phyloP scores from a whole-genome alignment of 768 basidiomycete species.

The Agaricus blazei region DNA sequence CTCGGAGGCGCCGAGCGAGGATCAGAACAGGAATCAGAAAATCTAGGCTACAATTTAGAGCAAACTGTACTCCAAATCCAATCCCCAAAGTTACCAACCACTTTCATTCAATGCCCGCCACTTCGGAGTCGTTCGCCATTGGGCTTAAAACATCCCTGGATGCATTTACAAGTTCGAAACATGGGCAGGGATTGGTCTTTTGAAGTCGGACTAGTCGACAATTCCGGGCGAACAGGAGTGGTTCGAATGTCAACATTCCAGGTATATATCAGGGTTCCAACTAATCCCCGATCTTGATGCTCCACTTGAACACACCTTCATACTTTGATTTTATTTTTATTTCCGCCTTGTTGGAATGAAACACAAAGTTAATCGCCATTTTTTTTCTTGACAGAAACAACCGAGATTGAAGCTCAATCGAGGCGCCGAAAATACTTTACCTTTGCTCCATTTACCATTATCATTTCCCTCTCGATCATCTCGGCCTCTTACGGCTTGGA shows the following conservation, averaged over 20 bases:
- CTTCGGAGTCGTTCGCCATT: slow-evolving; percentile 21
- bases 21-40: slow-evolving; percentile 17
- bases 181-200: slow-evolving; percentile 67
- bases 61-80: slow-evolving; percentile 79
- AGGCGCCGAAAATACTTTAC: slow-evolving; percentile 24
- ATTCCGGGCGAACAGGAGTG: slow-evolving; percentile 49
- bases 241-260: slow-evolving; percentile 77
- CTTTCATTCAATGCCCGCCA: slow-evolving; percentile 62
- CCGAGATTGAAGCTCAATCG: slow-evolving; percentile 40
- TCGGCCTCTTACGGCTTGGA: slow-evolving; percentile 64
- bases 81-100: slow-evolving; percentile 64
- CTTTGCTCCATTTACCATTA: slow-evolving; percentile 68
- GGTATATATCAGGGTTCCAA: slow-evolving; percentile 35
- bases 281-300: neutral
- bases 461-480: slow-evolving; percentile 53
- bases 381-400: slow-evolving; percentile 37
- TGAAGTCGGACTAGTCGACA: slow-evolving; percentile 72
- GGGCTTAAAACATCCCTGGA: slow-evolving; percentile 65
- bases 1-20: slow-evolving; percentile 16
- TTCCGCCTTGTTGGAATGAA: no score
- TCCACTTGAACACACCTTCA: slow-evolving; percentile 3
- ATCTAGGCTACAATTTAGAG: slow-evolving; percentile 34
- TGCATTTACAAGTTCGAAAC: slow-evolving; percentile 72
- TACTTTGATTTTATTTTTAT: no score
- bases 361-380: slow-evolving; percentile 1